phyloP scores from a whole-genome alignment of 768 basidiomycete species.

The Hydnomerulius pinastri region DNA sequence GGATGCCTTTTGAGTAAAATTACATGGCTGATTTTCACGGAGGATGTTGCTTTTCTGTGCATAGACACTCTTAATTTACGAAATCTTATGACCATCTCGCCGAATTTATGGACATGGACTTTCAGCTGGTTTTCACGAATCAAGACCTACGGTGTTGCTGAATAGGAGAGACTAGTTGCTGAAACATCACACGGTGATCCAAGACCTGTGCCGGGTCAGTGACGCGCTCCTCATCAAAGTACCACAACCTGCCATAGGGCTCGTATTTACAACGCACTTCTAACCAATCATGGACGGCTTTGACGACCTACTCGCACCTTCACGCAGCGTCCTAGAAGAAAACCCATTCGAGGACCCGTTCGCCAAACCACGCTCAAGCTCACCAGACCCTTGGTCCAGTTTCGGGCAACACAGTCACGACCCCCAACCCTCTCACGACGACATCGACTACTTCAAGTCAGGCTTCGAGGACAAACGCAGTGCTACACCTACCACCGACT shows the following conservation, averaged over 20 bases:
- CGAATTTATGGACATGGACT: neutral
- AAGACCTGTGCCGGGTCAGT: neutral
- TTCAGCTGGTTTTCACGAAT: too few species aligned
- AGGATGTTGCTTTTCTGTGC: conserved; percentile 7
- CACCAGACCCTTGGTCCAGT: conserved; percentile 78
- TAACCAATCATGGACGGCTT: conserved; percentile 64
- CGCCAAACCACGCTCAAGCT: conserved; percentile 57
- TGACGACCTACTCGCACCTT: conserved; percentile 70
- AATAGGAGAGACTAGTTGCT: too few species aligned
- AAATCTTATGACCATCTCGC: neutral
- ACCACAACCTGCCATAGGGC: neutral
- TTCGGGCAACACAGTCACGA: conserved; percentile 46
- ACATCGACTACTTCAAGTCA: conserved; percentile 30
- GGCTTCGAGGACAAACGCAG: conserved; percentile 28
- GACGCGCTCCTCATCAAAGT: neutral
- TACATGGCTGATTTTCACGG: neutral
- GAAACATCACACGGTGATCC: too few species aligned
- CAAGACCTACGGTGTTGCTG: too few species aligned
- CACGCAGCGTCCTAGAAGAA: conserved; percentile 62
- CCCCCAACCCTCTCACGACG: conserved; percentile 17
- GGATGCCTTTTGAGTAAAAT: conserved; percentile 85
- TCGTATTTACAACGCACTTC: neutral
- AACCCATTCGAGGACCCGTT: conserved; percentile 81
- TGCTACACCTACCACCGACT: conserved; percentile 31
- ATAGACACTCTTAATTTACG: conserved; percentile 10